Evolutionary conservation across 345 rosid genomes (phyloP), one percentile per base, ranked within the genome.

Genomic region (Combretum micranthum): DNA sequence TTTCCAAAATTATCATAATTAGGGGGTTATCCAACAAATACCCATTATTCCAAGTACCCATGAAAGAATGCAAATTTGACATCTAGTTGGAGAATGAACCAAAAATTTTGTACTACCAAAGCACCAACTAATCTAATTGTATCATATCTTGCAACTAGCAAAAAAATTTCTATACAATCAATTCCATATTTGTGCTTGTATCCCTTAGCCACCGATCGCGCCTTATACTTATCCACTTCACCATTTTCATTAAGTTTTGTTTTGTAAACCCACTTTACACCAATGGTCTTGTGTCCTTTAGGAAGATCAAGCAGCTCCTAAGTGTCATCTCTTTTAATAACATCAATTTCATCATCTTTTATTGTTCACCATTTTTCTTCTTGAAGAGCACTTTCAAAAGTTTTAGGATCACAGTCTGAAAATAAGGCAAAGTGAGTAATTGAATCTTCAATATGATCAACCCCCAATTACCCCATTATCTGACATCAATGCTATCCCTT

Each of bases 191-290:
- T 10, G 15, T 43, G 10, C 39, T 15, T 16, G 8, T 53, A 22
- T 10, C 13, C n/a, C 7, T 42, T 55, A 14, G 15, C 53, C 3
- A 56, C 20, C 5, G 21, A 17, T 2, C 20, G 11, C 0, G 45
- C 58, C 6, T 42, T 45, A 4, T 22, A 15, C 22, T 15, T 64
- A 3, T 48, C 49, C 20, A 21, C 23, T 5, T 0, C 12, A 12
- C 49, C 32, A 44, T 53, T 5, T 26, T 15, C 17, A 13, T 64
- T 62, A 4, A 20, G 23, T 13, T 62, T 53, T 16, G 21, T 53
- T 17, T 62, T 32, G 12, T 21, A 53, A 2, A 46, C 32, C 59
- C 21, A 53, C 15, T 62, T 62, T 3, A 62, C 52, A 17, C 46
- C 21, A 18, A 53, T 32, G 60, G n/a, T n/a, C n/a, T n/a, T n/a